Evolutionary conservation across 1,139 yeast genomes (phyloP), one percentile per base, ranked within the genome.

Genomic region (Scheffersomyces cryptocercus): DNA sequence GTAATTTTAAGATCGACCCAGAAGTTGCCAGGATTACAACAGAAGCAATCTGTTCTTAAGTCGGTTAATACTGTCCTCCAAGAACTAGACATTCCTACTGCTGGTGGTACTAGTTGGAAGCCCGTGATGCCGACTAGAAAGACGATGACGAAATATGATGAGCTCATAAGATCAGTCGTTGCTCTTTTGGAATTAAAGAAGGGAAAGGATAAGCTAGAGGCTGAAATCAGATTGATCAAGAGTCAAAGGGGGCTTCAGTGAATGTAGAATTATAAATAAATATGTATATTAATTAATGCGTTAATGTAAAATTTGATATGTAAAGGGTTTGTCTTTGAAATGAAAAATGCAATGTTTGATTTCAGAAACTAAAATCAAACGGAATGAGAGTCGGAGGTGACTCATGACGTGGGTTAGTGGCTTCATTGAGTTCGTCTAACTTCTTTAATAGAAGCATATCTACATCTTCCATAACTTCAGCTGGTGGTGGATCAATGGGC

Each of bases 71-170:
- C 81, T n/a, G 75, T 84, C 4, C 67, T 93, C 48, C 87, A 84
- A 46, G 99, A 93, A 58, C 68, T 93, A 50, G 93, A 85, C 12
- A 68, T 93, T 20, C 75, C 85, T 1, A 84, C 95, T 1, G 77
- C 73, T 4, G 79, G 78, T 13, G 79, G 78, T 9, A 73, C 75
- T 10, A 61, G 68, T 16, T 73, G 75, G 55, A 83, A 87, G 50
- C 98, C 99, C 1, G 82, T 84, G 0, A 85, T 95, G 87, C 95
- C 96, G 3, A 88, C 99, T 0, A 81, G 87, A 36, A 82, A 77
- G 46, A 90, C 95, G 1, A 81, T 89, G 67, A 77, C 84, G 8
- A 84, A 82, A 58, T 91, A 87, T 61, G 98, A 93, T 55, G 84
- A 83, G 47, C 66, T 93, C 41, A 77, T 88, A 45, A 82, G 85